These are phyloP conservation scores for Gossypium herbaceum DNA, from an alignment of 345 rosid genomes.

Conservation along the genomic window DNA sequence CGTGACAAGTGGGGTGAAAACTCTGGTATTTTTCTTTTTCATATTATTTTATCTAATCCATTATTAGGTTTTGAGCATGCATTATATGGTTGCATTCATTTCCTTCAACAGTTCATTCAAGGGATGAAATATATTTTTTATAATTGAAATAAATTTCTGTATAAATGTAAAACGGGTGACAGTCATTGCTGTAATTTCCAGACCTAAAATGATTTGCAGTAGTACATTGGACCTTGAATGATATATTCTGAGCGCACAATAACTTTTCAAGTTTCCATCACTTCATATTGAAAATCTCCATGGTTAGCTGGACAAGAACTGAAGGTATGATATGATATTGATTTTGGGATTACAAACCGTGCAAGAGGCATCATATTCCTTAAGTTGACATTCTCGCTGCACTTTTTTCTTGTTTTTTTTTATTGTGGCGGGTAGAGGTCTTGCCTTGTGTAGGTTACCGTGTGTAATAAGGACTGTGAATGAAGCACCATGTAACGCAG, in stretches of 20 bases:
- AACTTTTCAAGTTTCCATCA: not conserved
- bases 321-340: not conserved
- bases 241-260: not conserved
- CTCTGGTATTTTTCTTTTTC: slow-evolving; percentile 36
- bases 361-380: too few relatives aligned
- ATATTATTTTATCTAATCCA: slow-evolving; percentile 1
- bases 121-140: not conserved
- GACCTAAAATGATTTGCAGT: not conserved
- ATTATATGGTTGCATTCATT: not conserved
- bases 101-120: not conserved
- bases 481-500: not conserved
- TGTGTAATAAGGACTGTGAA: not conserved
- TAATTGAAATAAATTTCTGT: not conserved
- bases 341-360: too few relatives aligned
- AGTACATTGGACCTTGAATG: not conserved
- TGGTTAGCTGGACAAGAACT: not conserved
- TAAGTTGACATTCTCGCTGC: not conserved
- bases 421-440: not conserved
- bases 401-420: not conserved
- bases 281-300: not conserved
- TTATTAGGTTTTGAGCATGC: not conserved
- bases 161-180: not conserved
- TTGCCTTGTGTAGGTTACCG: not conserved
- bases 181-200: not conserved
- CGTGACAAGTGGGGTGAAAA: slow-evolving; percentile 28